Conservation (phyloP, 2,329 filamentous ascomycete species). For the Fusarium sp. region DNA sequence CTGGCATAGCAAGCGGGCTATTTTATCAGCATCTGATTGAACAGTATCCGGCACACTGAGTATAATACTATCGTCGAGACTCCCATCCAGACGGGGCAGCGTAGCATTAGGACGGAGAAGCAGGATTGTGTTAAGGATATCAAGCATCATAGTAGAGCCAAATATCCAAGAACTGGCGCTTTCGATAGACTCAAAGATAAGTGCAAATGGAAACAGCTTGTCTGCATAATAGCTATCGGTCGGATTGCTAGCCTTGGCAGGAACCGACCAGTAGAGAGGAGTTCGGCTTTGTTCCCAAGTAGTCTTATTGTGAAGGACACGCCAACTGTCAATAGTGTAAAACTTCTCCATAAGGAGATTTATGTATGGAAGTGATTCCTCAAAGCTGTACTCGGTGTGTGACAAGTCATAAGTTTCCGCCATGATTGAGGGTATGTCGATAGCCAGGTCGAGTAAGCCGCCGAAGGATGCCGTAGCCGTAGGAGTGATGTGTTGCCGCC, state of each 20-base stretch:
- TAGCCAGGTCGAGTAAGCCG: neutral
- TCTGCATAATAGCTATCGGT: neutral
- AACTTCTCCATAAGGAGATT: neutral
- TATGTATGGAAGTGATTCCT: fast-evolving
- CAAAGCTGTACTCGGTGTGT: fast-evolving
- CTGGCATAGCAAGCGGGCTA: constrained; percentile 11
- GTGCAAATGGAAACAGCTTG: constrained; percentile 8
- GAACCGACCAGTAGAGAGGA: constrained; percentile 5
- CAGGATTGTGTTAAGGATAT: neutral
- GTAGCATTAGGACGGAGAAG: fast-evolving
- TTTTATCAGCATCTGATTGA: neutral
- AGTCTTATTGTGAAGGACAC: neutral
- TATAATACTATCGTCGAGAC: fast-evolving
- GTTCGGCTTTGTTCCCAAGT: neutral
- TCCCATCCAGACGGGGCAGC: fast-evolving
- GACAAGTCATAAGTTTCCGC: neutral
- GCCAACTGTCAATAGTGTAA: neutral
- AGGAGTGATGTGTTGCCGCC: neutral
- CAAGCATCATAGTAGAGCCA: constrained; percentile 2
- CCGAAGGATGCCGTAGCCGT: neutral
- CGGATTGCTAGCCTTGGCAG: constrained; percentile 5
- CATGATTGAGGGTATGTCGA: constrained; percentile 3
- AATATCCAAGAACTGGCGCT: constrained; percentile 4
- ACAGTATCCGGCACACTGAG: neutral
- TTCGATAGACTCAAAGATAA: neutral